Conservation (phyloP, 2,329 filamentous ascomycete species). For the Sporothrix sp. region DNA sequence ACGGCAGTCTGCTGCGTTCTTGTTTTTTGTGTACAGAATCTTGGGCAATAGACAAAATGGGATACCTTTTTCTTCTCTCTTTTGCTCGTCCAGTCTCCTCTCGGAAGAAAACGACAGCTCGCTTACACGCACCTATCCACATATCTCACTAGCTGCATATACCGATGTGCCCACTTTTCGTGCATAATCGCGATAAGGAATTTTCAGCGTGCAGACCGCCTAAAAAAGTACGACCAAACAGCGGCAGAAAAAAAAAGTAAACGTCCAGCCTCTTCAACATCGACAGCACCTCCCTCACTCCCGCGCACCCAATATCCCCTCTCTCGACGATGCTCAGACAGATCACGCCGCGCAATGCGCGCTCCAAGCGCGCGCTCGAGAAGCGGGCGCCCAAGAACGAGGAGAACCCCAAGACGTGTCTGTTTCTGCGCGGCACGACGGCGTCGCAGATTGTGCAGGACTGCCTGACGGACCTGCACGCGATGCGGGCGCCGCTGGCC, state of each 20-base stretch:
- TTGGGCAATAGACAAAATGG: neutral
- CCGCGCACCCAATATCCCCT: neutral
- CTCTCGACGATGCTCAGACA: conserved; percentile 17
- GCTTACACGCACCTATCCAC: neutral
- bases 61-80: neutral
- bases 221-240: conserved; percentile 1
- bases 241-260: conserved; percentile 9
- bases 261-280: neutral
- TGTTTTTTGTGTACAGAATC: neutral
- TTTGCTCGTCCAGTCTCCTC: neutral
- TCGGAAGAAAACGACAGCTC: neutral
- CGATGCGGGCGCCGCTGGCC: conserved; percentile 72
- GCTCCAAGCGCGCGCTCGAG: conserved; percentile 89
- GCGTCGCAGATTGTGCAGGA: conserved; percentile 77
- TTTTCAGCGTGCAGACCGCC: conserved; percentile 5
- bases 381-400: conserved; percentile 80
- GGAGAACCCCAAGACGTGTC: conserved; percentile 83
- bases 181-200: conserved; percentile 5
- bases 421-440: conserved; percentile 80
- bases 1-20: too few relatives aligned
- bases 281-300: neutral
- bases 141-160: neutral
- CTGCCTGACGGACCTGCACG: conserved; percentile 73
- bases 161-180: neutral
- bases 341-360: conserved; percentile 56